Base-by-base conservation (phyloP, 1,284 basidiomycete genomes). In the Microbotryum violaceum region DNA sequence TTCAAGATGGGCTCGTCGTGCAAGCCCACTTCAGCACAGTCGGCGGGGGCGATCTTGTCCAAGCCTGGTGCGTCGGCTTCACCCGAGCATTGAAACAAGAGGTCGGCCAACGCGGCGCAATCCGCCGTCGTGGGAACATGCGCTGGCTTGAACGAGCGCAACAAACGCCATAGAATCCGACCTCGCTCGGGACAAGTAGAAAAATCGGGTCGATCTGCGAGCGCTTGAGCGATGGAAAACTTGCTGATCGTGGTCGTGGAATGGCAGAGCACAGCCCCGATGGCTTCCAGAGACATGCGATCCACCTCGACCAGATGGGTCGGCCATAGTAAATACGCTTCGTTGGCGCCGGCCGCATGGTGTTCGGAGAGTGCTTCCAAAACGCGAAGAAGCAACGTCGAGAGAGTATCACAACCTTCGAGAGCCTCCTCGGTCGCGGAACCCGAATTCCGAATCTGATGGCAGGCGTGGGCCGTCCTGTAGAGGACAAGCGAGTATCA, bases 381-480 rank as follows among this genome's bases (percentile, higher is more conserved):
- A 2, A 14, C n/a, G 7, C 20, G 20, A 20, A 23, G 27, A 27
- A 67, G 54, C 14, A 21, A 27, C 49, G 49, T 21, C 20, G 18
- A 25, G 9, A 60, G 33, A 31, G 9, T 37, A 25, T 54, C 29
- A n/a, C 31, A 23, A n/a, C 44, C 46, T 0, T 27, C n/a, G 20
- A 29, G 21, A 12, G 27, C 27, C 25, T 53, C 51, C 12, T 33
- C 8, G 25, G n/a, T n/a, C 20, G 20, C 27, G 4, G 9, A 3
- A 3, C 25, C n/a, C n/a, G 25, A 23, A 8, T 51, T 23, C 6
- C 56, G 58, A 33, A 52, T 23, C 6, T 23, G 21, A 5, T 44
- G 25, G 10, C 20, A 80, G 77, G 70, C 89, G 85, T 33, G 85
- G 76, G 87, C 88, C 87, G n/a, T 73, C 56, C 45, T 83, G 72